These are phyloP conservation scores for Candida adriatica DNA, from an alignment of 805 yeast genomes.

Conservation along the genomic window DNA sequence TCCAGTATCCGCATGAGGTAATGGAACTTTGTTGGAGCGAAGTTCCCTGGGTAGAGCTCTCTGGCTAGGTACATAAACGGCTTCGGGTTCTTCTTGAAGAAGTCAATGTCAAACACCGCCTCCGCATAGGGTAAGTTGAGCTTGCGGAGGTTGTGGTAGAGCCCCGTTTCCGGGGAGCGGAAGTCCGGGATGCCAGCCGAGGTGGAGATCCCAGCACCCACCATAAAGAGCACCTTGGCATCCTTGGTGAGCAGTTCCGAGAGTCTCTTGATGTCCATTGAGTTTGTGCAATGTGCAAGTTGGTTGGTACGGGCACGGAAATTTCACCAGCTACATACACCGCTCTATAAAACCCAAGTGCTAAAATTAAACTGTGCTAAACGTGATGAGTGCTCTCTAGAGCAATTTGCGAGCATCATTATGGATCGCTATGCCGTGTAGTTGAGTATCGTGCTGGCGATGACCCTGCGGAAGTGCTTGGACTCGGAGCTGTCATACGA, in stretches of 20 bases:
- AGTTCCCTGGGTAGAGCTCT: conserved; percentile 85
- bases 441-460: conserved; percentile 23
- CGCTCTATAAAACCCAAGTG: too few species aligned
- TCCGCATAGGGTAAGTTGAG: conserved; percentile 86
- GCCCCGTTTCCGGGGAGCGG: conserved; percentile 83
- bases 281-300: not conserved
- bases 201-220: conserved; percentile 94
- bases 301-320: too few species aligned
- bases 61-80: conserved; percentile 82
- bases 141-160: conserved; percentile 71
- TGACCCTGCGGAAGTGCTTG: conserved; percentile 48
- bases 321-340: too few species aligned
- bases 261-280: conserved; percentile 1
- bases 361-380: too few species aligned
- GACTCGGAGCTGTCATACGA: conserved; percentile 64
- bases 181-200: conserved; percentile 95
- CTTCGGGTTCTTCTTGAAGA: conserved; percentile 64
- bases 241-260: conserved; percentile 8
- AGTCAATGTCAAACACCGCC: conserved; percentile 90
- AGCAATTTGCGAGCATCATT: too few species aligned
- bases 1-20: conserved; percentile 60
- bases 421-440: conserved; percentile 1
- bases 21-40: conserved; percentile 79
- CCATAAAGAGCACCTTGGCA: conserved; percentile 52
- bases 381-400: too few species aligned